Evolutionary conservation across 1,284 basidiomycete genomes (phyloP).

Genomic region (Coniferiporia sulphurascens): DNA sequence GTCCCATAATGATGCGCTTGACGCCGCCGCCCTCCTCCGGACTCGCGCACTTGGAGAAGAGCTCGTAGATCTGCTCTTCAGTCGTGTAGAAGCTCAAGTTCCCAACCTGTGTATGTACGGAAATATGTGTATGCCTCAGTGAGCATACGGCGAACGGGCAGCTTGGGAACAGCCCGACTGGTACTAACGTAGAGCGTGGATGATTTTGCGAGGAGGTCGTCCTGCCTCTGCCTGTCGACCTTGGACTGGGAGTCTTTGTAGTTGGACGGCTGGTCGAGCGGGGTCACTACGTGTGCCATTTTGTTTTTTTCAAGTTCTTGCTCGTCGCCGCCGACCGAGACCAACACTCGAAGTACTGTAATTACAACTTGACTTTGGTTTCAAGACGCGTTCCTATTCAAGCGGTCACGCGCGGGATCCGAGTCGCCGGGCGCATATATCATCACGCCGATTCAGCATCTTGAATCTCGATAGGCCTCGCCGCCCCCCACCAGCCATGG

Average conservation of each 20-base stretch:
- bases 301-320: not conserved
- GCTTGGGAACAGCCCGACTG: constrained; percentile 23
- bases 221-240: constrained; percentile 65
- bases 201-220: constrained; percentile 66
- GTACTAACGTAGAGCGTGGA: constrained; percentile 80
- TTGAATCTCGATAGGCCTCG: no score
- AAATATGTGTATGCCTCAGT: not conserved
- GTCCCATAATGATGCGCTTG: constrained; percentile 98
- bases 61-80: constrained; percentile 98
- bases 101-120: constrained; percentile 66
- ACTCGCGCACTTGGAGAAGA: constrained; percentile 90
- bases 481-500: not conserved
- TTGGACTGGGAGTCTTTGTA: constrained; percentile 89
- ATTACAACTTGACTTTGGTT: no score
- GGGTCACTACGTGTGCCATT: constrained; percentile 85
- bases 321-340: not conserved
- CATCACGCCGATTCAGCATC: no score
- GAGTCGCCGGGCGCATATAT: no score
- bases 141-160: not conserved
- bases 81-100: constrained; percentile 98
- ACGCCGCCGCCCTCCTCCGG: constrained; percentile 92
- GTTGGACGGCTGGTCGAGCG: constrained; percentile 90
- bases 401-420: no score
- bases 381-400: no score
- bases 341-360: no score